Percentiles rank a stretch among this genome's conserved stretches.
Evolutionary conservation across 441 rosid genomes (phyloP).

Genomic region (Arabidopsis lyrata): DNA sequence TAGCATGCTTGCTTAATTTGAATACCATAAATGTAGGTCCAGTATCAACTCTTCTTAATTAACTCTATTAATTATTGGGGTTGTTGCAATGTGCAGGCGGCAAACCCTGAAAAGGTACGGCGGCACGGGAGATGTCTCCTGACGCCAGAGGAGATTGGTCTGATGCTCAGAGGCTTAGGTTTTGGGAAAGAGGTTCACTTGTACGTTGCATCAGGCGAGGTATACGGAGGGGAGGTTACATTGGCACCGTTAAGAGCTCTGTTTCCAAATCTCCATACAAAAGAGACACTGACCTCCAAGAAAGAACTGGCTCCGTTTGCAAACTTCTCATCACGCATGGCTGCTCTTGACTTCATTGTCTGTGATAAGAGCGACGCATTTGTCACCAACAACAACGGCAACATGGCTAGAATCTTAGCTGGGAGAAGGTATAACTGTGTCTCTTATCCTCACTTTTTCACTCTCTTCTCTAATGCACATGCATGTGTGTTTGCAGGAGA

Average conservation of each 20-base stretch:
- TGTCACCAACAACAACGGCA: constrained; percentile 72
- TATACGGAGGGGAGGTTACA: constrained; percentile 66
- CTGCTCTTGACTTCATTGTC: constrained; percentile 73
- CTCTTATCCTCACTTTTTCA: constrained; percentile 2
- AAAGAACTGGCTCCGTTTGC: constrained; percentile 57
- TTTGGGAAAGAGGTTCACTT: constrained; percentile 66
- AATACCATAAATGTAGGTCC: constrained; percentile 15
- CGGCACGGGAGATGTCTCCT: constrained; percentile 67
- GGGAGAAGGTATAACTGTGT: constrained; percentile 57
- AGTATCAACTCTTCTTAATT: neutral
- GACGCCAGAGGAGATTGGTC: constrained; percentile 70
- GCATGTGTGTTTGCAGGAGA: constrained; percentile 53
- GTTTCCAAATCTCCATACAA: constrained; percentile 66
- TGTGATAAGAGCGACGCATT: constrained; percentile 70
- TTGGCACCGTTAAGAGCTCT: constrained; percentile 65
- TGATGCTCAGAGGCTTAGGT: constrained; percentile 71
- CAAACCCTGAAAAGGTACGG: constrained; percentile 65
- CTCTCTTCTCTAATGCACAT: constrained; percentile 17
- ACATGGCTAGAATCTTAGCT: constrained; percentile 74
- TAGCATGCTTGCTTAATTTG: constrained; percentile 5
- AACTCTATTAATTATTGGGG: neutral
- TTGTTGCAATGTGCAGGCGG: constrained; percentile 47
- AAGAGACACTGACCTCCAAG: constrained; percentile 58
- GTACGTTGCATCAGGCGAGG: constrained; percentile 70
- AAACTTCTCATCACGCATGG: constrained; percentile 68